Evolutionary conservation across 2,329 filamentous ascomycete genomes (phyloP), one percentile per base, ranked within the genome.

Genomic region (Colletotrichum lupini): DNA sequence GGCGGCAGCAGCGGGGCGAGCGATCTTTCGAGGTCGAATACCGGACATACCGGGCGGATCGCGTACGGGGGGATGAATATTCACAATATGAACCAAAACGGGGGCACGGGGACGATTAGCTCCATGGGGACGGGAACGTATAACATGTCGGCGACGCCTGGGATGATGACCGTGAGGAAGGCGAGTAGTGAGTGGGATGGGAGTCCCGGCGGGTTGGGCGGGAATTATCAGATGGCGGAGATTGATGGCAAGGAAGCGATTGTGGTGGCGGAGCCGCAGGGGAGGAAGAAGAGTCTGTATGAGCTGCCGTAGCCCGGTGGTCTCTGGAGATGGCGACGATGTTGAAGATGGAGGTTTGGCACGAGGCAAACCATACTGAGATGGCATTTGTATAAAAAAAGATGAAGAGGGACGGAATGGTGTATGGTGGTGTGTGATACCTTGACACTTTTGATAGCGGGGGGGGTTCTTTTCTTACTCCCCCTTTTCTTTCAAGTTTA

Each of bases 71-170:
- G 58, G 12, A 72, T 63, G 65, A 68, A 59, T 16, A 26, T 62
- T 26, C 57, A 72, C 64, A 28, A 52, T 14, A 68, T 67, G 52
- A 63, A 58, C 11, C n/a, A 59, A 16, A 46, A 56, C 24, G 46
- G 64, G 59, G 66, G 70, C 6, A 69, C 55, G 22, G 59, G 55
- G n/a, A 73, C 67, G 24, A 22, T 73, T 19, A 65, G 70, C 66
- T 73, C 70, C 46, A 69, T 69, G 70, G 70, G 70, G 14, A 69
- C 70, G 66, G 66, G 66, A 16, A 69, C 65, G 53, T 72, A 68
- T 22, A 35, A 12, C 14, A 32, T 42, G 37, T 42, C 37, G 14
- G 37, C 37, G 46, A 26, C 22, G 30, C 59, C 59, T 30, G 59
- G 37, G 1, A 24, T 11, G n/a, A 42, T 63, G 65, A 6, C 22